A percentile compares a stretch with the other conserved stretches of the same genome.
phyloP scores from a whole-genome alignment of 2,329 filamentous ascomycete species.

The Ophiostoma australiae region DNA sequence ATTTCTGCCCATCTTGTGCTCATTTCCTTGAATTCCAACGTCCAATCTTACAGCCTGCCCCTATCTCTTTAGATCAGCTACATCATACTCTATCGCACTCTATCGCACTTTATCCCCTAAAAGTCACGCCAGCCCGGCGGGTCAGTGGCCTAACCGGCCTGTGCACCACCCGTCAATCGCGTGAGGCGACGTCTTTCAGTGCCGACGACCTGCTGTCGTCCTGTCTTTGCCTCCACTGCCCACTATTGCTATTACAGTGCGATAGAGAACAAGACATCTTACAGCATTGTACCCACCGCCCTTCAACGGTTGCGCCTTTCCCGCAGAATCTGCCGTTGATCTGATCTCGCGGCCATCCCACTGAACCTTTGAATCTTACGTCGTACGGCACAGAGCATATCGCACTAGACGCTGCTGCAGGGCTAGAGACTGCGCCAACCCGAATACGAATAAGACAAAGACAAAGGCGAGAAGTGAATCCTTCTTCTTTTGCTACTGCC shows the following conservation, averaged over 20 bases:
- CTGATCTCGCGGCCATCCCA: slow-evolving; percentile 5
- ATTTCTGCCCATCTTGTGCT: background rate
- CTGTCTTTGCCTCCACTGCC: background rate
- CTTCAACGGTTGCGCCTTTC: slow-evolving; percentile 14
- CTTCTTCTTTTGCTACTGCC: background rate
- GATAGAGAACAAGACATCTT: background rate
- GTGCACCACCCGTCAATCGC: slow-evolving; percentile 19
- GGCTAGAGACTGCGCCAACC: background rate
- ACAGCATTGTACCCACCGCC: slow-evolving; percentile 11
- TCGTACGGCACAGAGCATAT: background rate
- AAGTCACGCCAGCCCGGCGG: slow-evolving; percentile 22
- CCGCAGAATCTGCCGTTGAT: background rate
- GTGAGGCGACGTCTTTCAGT: background rate
- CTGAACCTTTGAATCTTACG: background rate
- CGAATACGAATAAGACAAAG: slow-evolving; percentile 20
- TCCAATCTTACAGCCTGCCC: slow-evolving; percentile 13
- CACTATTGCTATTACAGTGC: background rate
- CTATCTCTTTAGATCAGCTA: background rate
- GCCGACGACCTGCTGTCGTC: background rate
- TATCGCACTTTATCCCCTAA: slow-evolving; percentile 13
- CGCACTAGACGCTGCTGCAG: background rate
- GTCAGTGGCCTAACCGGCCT: slow-evolving; percentile 19
- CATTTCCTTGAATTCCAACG: slow-evolving; percentile 9
- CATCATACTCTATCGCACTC: background rate
- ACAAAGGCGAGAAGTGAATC: background rate